These are phyloP conservation scores for Boletus vermiculosoides DNA, from an alignment of 768 basidiomycete genomes.

Conservation along the genomic window DNA sequence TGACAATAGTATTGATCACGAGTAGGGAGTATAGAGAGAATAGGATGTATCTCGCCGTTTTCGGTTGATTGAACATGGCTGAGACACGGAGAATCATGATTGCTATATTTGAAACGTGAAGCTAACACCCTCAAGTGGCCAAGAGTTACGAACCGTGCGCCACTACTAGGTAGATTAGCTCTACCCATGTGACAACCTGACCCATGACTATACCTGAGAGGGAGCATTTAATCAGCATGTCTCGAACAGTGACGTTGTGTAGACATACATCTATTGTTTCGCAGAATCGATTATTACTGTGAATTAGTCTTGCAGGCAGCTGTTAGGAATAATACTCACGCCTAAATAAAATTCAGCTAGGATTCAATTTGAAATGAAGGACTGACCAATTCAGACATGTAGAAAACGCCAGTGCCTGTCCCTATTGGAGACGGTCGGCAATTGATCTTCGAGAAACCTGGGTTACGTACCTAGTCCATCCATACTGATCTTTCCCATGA, in stretches of 20 bases:
- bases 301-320: background rate
- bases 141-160: conserved; percentile 6
- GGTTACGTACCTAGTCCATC: background rate
- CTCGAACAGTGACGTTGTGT: background rate
- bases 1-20: background rate
- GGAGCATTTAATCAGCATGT: background rate
- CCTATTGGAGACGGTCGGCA: background rate
- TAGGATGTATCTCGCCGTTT: background rate
- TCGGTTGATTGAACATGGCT: conserved; percentile 12
- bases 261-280: conserved; percentile 5
- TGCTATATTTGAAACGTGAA: background rate
- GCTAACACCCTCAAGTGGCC: no score
- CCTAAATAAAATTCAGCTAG: background rate
- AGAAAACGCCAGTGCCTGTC: background rate
- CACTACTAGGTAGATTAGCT: background rate
- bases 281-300: background rate
- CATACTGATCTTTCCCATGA: conserved; percentile 1
- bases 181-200: background rate
- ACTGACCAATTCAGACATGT: conserved; percentile 2
- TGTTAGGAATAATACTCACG: background rate
- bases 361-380: background rate
- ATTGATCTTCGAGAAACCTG: background rate
- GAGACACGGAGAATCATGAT: conserved; percentile 19
- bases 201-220: background rate
- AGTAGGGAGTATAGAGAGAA: conserved; percentile 1